phyloP scores from a whole-genome alignment of 495 filamentous ascomycete genomes.

The Margaritispora aquatica region DNA sequence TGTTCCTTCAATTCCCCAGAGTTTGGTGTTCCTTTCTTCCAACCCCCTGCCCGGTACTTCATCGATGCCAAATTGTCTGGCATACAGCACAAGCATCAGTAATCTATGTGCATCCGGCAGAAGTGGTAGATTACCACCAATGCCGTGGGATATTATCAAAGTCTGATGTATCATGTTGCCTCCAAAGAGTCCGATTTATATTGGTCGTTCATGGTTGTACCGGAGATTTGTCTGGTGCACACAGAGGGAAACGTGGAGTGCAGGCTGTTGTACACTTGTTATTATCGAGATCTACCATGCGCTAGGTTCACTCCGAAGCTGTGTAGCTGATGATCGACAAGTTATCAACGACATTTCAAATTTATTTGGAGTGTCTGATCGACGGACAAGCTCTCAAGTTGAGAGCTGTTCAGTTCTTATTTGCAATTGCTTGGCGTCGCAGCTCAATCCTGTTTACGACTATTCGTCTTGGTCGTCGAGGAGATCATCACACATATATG shows the following conservation, averaged over 20 bases:
- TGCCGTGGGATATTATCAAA: not conserved
- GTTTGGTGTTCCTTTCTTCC: not conserved
- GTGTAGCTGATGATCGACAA: not conserved
- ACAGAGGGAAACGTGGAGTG: not conserved
- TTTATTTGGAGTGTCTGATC: not conserved
- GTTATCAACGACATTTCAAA: not conserved
- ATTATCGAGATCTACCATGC: not conserved
- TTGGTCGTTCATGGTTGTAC: not conserved
- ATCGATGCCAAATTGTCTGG: not conserved
- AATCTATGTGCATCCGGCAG: not conserved
- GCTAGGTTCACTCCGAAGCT: not conserved
- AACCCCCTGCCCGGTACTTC: not conserved
- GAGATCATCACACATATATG: not conserved
- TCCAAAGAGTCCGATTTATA: not conserved
- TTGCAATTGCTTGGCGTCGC: conserved; percentile 5
- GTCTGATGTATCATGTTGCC: not conserved
- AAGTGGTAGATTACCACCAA: not conserved
- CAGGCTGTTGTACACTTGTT: not conserved
- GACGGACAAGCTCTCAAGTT: conserved; percentile 3
- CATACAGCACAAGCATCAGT: not conserved
- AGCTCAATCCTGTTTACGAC: not conserved
- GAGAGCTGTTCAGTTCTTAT: not conserved
- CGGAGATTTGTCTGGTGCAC: not conserved
- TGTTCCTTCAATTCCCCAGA: not conserved
- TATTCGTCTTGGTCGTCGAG: not conserved